Evolutionary conservation across 306 rosid genomes (phyloP).

Genomic region (Trichosanthes cucumerina): DNA sequence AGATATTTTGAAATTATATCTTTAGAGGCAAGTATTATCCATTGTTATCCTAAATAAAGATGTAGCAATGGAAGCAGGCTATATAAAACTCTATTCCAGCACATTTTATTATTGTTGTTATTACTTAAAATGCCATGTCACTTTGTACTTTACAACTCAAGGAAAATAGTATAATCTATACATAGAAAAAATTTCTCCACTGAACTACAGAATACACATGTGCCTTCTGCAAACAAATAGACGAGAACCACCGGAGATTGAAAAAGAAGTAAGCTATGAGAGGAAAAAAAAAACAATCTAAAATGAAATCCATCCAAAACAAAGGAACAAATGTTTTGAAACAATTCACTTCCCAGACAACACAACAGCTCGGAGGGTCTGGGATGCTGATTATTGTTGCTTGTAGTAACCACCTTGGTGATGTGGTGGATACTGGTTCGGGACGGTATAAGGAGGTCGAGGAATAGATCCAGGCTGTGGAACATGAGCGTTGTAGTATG

Average conservation of each 20-base stretch:
- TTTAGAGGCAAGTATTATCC: background rate
- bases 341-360: background rate
- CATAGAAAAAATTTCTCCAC: background rate
- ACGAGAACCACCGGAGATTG: background rate
- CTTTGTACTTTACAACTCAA: conserved; percentile 1
- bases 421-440: conserved; percentile 66
- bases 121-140: background rate
- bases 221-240: background rate
- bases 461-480: conserved; percentile 63
- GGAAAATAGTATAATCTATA: conserved; percentile 1
- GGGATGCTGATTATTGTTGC: conserved; percentile 37
- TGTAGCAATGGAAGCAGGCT: background rate
- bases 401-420: conserved; percentile 84
- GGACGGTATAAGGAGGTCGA: conserved; percentile 79
- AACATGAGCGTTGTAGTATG: conserved; percentile 60
- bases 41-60: background rate
- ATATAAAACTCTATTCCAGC: background rate
- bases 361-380: background rate
- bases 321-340: background rate
- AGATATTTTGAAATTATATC: background rate
- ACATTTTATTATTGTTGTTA: background rate
- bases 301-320: background rate
- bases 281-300: background rate
- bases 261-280: background rate
- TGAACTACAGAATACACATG: background rate